Conservation (phyloP, 2,329 filamentous ascomycete genomes). For the Aspergillus fijiensis region DNA sequence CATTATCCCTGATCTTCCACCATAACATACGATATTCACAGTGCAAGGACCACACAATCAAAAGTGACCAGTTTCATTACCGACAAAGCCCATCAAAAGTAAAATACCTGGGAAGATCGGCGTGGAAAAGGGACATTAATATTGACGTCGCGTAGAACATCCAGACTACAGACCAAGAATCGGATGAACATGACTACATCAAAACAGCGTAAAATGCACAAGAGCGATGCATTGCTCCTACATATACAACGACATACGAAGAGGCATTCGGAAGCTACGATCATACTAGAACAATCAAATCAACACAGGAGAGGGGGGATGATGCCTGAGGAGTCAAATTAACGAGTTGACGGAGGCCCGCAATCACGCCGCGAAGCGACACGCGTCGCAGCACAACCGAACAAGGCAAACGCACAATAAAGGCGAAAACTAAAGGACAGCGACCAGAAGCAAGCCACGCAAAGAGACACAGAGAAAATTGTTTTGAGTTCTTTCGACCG, state of each 20-base stretch:
- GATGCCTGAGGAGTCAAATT: background rate
- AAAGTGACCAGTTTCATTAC: too few species aligned
- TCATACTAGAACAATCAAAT: too few species aligned
- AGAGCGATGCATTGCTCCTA: too few species aligned
- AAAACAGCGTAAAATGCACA: background rate
- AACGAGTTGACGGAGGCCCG: background rate
- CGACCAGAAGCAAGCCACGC: background rate
- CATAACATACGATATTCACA: too few species aligned
- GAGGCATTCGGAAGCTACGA: background rate
- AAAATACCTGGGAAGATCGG: too few species aligned
- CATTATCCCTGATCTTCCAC: too few species aligned
- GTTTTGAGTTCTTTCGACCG: conserved; percentile 20
- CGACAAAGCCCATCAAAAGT: too few species aligned
- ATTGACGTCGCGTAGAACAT: too few species aligned
- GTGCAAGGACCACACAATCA: too few species aligned
- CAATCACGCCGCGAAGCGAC: background rate
- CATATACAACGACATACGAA: background rate
- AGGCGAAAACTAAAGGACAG: background rate
- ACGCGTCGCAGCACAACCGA: background rate
- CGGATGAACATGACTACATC: background rate
- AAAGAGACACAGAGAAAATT: too few species aligned
- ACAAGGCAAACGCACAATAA: background rate
- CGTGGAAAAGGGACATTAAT: too few species aligned
- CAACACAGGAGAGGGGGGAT: too few species aligned
- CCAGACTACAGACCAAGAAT: background rate